These are phyloP conservation scores for Papilionanthe hybrid DNA, from an alignment of 116 monocot genomes.

Conservation along the genomic window DNA sequence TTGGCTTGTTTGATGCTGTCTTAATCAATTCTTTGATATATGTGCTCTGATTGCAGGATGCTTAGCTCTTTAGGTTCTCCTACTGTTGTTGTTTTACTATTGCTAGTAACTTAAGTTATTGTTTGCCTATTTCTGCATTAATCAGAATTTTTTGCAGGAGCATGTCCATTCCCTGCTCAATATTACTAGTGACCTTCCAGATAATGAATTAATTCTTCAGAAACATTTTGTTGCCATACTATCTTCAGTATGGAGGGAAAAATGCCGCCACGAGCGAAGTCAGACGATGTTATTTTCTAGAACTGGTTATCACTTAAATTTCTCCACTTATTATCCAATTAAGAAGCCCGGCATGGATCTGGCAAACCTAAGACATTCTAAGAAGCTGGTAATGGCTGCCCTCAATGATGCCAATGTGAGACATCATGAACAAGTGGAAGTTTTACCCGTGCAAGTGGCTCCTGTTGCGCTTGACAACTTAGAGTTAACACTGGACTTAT, in stretches of 20 bases:
- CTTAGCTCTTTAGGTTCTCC: neutral
- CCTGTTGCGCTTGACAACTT: constrained; percentile 20
- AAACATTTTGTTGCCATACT: constrained; percentile 86
- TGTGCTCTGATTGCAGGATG: neutral
- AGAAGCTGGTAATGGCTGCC: constrained; percentile 44
- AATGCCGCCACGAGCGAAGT: constrained; percentile 17
- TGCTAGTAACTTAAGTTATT: neutral
- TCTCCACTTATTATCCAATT: constrained; percentile 8
- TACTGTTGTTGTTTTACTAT: neutral
- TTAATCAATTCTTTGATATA: neutral
- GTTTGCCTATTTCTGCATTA: neutral
- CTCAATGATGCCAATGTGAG: constrained; percentile 26
- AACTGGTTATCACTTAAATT: constrained; percentile 16
- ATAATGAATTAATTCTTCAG: constrained; percentile 82
- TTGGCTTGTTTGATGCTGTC: no score
- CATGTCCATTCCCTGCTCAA: constrained; percentile 64
- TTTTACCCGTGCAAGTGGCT: constrained; percentile 13
- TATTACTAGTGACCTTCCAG: constrained; percentile 57
- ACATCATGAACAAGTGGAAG: constrained; percentile 18
- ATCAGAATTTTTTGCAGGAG: constrained; percentile 46
- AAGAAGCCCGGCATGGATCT: constrained; percentile 22
- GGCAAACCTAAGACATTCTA: constrained; percentile 24
- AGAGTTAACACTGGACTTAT: constrained; percentile 60
- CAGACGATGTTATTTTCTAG: constrained; percentile 21
- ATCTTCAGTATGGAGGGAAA: constrained; percentile 78